Base-by-base conservation (phyloP, 2,329 filamentous ascomycete species). In the Thielaviopsis punctulata region DNA sequence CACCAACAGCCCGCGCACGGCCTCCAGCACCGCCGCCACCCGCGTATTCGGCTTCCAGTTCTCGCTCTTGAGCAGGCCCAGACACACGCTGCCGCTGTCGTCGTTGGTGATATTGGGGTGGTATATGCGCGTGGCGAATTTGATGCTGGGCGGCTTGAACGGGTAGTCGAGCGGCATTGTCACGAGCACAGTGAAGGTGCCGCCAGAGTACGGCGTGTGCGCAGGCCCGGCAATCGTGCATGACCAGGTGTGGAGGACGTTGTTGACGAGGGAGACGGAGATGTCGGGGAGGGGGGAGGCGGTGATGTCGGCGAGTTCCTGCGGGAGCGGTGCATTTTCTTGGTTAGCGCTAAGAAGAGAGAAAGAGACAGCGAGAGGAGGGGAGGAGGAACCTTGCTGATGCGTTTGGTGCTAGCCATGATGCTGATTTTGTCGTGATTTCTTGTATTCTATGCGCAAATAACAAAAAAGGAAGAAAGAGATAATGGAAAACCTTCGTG, bases 61-160 rank as follows among this genome's bases (percentile, higher is more conserved):
- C 61, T 94, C 87, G 25, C 82, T 66, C 64, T 89, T 86, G 59
- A 95, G 78, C 66, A 89, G 77, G 55, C 79, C 80, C 45, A 95
- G 73, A 68, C 89, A 95, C 78, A 95, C 86, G 68, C 76, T 82
- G 56, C 89, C 89, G 59, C 80, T 77, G 62, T 77, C 76, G 66
- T 94, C 88, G 73, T 94, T 92, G 62, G 83, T 87, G 55, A 95
- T 78, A 69, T 95, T 95, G 45, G 89, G 88, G 70, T 95, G 89
- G 76, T 94, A 95, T 72, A 95, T 85, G 68, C 89, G 90, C 49
- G 88, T 95, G 58, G 73, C 70, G 75, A 95, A 94, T 62, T 75
- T 79, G 59, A 94, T 74, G 55, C 75, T 71, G 15, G 88, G 88
- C 21, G 87, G 80, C 68, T 92, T 92, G 79, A 94, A 95, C 33